Base-by-base conservation (phyloP, 768 basidiomycete species). In the Suillus weaverae region DNA sequence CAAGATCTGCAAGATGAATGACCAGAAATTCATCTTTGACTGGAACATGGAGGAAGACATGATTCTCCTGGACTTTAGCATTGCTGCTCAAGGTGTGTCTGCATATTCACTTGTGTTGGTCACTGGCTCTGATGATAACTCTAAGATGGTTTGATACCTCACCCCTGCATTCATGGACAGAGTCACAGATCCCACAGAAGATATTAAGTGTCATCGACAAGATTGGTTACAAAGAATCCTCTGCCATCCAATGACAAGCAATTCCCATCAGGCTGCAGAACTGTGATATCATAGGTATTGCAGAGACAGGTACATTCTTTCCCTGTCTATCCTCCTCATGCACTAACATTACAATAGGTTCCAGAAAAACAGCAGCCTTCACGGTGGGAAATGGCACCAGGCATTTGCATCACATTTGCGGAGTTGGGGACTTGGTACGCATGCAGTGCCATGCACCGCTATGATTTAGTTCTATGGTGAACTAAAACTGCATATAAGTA, bases 221-320 rank as follows among this genome's bases (percentile, higher is more conserved):
- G 71, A 90, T 99, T 77, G 97, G 97, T 0, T 99, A 99, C 82
- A 95, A 94, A 71, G 97, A 99, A 66, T 97, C 97, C 1, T 94
- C 92, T 41, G 89, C 97, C 7, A 99, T 99, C 74, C 97, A 99
- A 77, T 85, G 97, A 43, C 97, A 99, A 75, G 97, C 97, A 9
- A 99, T 99, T 67, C 97, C 97, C n/a, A 98, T 99, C 65, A 97
- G 97, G 54, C 78, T 99, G 67, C 94, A 96, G 73, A 95, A 96
- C 72, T 86, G 97, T 59, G 97, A 99, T 76, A 89, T 99, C 68
- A 98, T 99, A 73, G 97, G 97, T 69, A 96, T 99, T 66, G 97
- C 97, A 64, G 97, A 99, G 79, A 99, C 97, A 53, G 97, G n/a
- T n/a, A n/a, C n/a, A n/a, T n/a, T n/a, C n/a, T n/a, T n/a, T n/a